A percentile compares a stretch with the other conserved stretches of the same genome.
phyloP scores from a whole-genome alignment of 192 early-diverging fungal species.

The Backusella mclennaniae region DNA sequence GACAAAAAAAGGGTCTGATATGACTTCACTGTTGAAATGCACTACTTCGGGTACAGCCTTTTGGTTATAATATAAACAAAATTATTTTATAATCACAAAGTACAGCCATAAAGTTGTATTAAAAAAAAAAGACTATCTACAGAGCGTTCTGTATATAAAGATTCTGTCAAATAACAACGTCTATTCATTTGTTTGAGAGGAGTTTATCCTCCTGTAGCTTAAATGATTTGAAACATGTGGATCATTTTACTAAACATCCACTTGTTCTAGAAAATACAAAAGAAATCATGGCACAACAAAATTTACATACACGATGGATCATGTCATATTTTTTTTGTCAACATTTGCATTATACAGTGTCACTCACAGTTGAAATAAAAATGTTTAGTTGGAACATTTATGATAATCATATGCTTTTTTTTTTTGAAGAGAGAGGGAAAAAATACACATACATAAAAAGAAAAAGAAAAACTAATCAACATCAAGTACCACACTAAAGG shows the following conservation, averaged over 20 bases:
- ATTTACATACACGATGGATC: no score
- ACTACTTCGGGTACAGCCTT: no score
- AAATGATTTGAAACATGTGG: background rate
- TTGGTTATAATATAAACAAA: no score
- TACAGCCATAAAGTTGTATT: no score
- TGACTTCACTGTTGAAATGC: background rate
- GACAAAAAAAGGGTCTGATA: background rate
- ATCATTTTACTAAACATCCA: background rate
- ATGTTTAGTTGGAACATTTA: background rate
- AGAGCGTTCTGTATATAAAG: no score
- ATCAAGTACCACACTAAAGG: conserved; percentile 51
- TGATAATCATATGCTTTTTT: background rate
- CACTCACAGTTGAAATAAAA: background rate
- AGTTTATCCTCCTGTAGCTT: background rate
- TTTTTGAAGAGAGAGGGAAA: background rate
- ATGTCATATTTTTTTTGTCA: no score
- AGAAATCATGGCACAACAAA: no score
- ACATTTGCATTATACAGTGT: background rate
- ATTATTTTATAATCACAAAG: no score
- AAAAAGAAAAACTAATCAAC: background rate
- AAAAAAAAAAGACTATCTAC: no score
- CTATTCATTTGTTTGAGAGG: background rate
- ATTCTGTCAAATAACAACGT: no score
- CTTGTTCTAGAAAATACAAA: no score
- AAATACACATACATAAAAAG: background rate